phyloP scores from a whole-genome alignment of 2,329 filamentous ascomycete species.

The Xylariaceae sp. region DNA sequence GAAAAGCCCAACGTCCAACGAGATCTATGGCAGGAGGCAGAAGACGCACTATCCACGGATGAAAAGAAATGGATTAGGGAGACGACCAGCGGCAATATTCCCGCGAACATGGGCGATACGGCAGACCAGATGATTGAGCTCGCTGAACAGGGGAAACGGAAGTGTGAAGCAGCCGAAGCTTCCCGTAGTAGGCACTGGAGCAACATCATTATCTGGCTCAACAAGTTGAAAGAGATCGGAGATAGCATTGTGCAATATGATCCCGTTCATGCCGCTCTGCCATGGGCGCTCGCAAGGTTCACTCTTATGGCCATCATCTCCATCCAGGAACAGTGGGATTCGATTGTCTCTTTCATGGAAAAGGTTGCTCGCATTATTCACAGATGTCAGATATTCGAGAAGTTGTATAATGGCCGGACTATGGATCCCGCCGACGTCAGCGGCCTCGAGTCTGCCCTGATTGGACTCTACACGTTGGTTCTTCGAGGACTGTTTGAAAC shows the following conservation, averaged over 20 bases:
- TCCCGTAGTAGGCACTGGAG: neutral
- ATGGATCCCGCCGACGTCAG: neutral
- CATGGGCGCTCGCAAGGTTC: slow-evolving; percentile 3
- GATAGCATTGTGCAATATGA: slow-evolving; percentile 11
- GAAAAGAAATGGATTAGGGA: neutral
- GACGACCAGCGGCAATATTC: neutral
- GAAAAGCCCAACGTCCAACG: neutral
- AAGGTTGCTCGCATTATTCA: slow-evolving; percentile 6
- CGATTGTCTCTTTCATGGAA: slow-evolving; percentile 5
- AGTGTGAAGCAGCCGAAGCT: neutral
- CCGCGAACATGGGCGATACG: neutral
- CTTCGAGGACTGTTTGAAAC: slow-evolving; percentile 5
- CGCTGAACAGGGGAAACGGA: neutral
- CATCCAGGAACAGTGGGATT: slow-evolving; percentile 4
- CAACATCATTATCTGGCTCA: slow-evolving; percentile 8
- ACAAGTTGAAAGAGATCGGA: slow-evolving; percentile 15
- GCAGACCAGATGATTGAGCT: slow-evolving; percentile 3
- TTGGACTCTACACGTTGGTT: slow-evolving; percentile 7
- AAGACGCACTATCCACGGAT: slow-evolving; percentile 1
- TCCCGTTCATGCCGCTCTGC: neutral
- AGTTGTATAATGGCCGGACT: slow-evolving; percentile 10
- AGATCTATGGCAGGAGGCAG: slow-evolving; percentile 10
- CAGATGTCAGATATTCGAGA: slow-evolving; percentile 10
- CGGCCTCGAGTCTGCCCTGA: slow-evolving; percentile 8
- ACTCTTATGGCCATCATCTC: slow-evolving; percentile 1